Base-by-base conservation (phyloP, 2,329 filamentous ascomycete species). In the Xylariaceae sp. region DNA sequence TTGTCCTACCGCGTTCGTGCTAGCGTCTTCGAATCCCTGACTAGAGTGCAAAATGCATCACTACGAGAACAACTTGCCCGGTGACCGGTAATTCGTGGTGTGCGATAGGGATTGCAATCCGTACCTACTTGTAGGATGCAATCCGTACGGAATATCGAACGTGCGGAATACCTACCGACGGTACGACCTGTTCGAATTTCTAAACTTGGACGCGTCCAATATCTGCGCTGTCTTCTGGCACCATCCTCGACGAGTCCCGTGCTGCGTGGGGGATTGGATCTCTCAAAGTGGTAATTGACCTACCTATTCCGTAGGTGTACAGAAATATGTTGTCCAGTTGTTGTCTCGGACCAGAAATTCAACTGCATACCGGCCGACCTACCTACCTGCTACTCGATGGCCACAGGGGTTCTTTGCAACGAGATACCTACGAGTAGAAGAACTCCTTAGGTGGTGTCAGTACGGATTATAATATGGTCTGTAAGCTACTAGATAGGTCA, bases 1-100 rank as follows among this genome's bases (percentile, higher is more conserved):
- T 58, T 55, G 51, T 62, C 59, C 62, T 64, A 52, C 62, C 62
- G 57, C 51, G 61, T 63, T 59, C 52, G 51, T 51, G 44, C 56
- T 63, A 63, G 61, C 44, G 59, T 51, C 23, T 55, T 56, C 7
- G 53, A 45, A 15, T 45, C 42, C 13, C 42, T 13, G 42, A 15
- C 13, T n/a, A 6, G n/a, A n/a, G 42, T 45, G 13, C 42, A n/a
- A n/a, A 45, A 13, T 30, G 23, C 23, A 30, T 30, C 42, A 42
- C 37, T 42, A 13, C 7, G 11, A 42, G 37, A 9, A 11, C 23
- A 30, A 30, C 23, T 30, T 5, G 23, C 23, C 23, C 23, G 5
- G 4, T 5, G 23, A 5, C 5, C 4, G 23, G 23, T 30, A 30
- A 30, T 30, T 30, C 23, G 23, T 30, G 23, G 23, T 30, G 23